Conservation (phyloP, 2,329 filamentous ascomycete species). For the Colletotrichum theobromicola region DNA sequence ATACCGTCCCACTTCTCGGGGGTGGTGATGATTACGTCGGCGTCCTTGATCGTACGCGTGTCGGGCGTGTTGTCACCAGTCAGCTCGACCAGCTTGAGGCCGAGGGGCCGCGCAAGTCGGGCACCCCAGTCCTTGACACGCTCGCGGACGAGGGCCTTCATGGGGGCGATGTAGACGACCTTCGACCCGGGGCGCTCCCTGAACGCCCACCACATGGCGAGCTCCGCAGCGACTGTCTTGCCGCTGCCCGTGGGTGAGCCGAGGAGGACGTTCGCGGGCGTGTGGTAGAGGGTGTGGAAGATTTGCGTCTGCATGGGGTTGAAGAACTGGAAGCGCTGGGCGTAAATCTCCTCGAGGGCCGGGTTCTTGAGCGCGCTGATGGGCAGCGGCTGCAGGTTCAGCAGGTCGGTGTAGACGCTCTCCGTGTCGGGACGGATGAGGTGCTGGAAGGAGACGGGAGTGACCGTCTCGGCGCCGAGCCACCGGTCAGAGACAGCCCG, state of each 20-base stretch:
- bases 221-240: constrained; percentile 93
- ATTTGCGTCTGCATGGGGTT: constrained; percentile 99
- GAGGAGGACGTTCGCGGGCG: constrained; percentile 86
- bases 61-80: constrained; percentile 97
- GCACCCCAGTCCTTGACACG: constrained; percentile 94
- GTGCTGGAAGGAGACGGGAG: constrained; percentile 95
- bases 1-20: constrained; percentile 99
- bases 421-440: constrained; percentile 97
- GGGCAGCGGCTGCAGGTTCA: constrained; percentile 89
- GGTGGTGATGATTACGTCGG: constrained; percentile 97
- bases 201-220: constrained; percentile 99
- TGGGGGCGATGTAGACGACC: constrained; percentile 98
- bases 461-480: constrained; percentile 95
- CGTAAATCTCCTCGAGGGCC: constrained; percentile 86
- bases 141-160: constrained; percentile 98
- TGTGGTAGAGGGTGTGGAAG: constrained; percentile 96
- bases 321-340: constrained; percentile 90
- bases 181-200: constrained; percentile 93
- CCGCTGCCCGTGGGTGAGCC: constrained; percentile 97
- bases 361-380: constrained; percentile 88
- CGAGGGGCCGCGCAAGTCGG: constrained; percentile 81
- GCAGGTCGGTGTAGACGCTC: constrained; percentile 92
- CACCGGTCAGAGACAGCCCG: constrained; percentile 93
- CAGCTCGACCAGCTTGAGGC: constrained; percentile 89
- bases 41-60: constrained; percentile 91